Conservation (phyloP, 805 yeast genomes). For the Ogataea paraovalis region DNA sequence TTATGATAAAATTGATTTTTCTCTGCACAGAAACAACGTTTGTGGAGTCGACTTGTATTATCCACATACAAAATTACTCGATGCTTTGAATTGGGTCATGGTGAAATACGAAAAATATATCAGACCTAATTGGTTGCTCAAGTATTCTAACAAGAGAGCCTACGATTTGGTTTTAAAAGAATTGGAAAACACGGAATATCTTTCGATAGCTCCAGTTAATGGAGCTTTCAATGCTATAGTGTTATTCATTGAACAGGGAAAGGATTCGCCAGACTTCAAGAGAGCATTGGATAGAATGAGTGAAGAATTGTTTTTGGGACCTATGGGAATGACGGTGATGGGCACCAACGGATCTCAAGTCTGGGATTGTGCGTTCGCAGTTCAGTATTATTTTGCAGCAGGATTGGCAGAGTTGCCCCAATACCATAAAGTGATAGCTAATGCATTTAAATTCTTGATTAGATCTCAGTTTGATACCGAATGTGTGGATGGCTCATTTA, state of each 20-base stretch:
- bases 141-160: conserved; percentile 46
- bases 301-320: conserved; percentile 80
- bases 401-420: conserved; percentile 71
- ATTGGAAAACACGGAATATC: conserved; percentile 66
- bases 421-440: conserved; percentile 58
- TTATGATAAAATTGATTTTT: conserved; percentile 64
- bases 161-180: conserved; percentile 72
- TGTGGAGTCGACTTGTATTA: conserved; percentile 92
- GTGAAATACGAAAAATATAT: conserved; percentile 64
- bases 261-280: conserved; percentile 55
- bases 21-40: conserved; percentile 71
- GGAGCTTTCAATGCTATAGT: conserved; percentile 81
- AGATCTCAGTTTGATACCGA: conserved; percentile 83
- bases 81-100: conserved; percentile 57
- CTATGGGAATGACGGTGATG: conserved; percentile 87
- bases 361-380: conserved; percentile 92
- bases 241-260: conserved; percentile 65
- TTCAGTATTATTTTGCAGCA: conserved; percentile 77
- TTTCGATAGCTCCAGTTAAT: conserved; percentile 92
- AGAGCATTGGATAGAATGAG: conserved; percentile 55
- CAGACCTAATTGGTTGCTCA: conserved; percentile 71
- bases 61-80: conserved; percentile 74
- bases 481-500: conserved; percentile 68
- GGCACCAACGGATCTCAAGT: conserved; percentile 98
- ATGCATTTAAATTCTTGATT: conserved; percentile 67